phyloP scores from a whole-genome alignment of 495 filamentous ascomycete species.

The Aspergillus asperescens region DNA sequence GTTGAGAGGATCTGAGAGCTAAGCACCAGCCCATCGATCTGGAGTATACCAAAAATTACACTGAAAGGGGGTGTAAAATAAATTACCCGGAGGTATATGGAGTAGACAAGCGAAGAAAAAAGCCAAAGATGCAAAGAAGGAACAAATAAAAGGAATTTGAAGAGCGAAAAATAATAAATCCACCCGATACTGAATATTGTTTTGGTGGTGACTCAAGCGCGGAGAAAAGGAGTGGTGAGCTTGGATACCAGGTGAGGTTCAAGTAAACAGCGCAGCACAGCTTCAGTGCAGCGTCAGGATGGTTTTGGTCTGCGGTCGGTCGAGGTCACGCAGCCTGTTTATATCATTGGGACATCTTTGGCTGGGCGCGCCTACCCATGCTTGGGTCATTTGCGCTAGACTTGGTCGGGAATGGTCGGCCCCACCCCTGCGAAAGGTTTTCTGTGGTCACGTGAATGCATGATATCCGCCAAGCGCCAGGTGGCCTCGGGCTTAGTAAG shows the following conservation, averaged over 20 bases:
- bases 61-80: neutral
- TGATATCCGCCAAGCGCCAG: conserved; percentile 37
- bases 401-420: conserved; percentile 21
- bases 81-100: conserved; percentile 3
- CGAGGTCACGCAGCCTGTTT: conserved; percentile 50
- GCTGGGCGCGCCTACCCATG: conserved; percentile 43
- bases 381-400: conserved; percentile 37
- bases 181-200: neutral
- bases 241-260: conserved; percentile 6
- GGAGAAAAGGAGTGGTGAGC: neutral
- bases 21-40: conserved; percentile 5
- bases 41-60: conserved; percentile 9
- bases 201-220: neutral
- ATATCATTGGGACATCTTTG: conserved; percentile 46
- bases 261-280: conserved; percentile 16
- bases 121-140: neutral
- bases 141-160: neutral
- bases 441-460: conserved; percentile 36
- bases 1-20: neutral
- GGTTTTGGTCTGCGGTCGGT: conserved; percentile 18
- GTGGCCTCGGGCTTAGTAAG: too few species aligned
- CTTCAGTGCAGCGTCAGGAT: conserved; percentile 14
- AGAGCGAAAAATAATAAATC: conserved; percentile 2
- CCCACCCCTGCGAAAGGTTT: conserved; percentile 35
- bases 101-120: neutral